phyloP scores from a whole-genome alignment of 441 rosid genomes.

The Mallotus japonicus region DNA sequence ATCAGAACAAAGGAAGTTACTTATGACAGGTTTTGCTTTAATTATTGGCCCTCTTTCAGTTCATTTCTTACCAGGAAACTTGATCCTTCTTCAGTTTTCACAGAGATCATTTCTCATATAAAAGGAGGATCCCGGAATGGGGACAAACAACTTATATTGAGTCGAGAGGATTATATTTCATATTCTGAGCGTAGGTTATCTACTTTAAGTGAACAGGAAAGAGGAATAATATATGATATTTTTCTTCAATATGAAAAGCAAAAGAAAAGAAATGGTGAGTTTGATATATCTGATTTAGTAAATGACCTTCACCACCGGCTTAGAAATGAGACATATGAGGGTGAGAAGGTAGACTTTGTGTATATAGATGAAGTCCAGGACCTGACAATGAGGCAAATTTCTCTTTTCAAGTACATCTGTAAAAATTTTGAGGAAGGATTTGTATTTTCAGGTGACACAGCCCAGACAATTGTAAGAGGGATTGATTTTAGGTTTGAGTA shows the following conservation, averaged over 20 bases:
- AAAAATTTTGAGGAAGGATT: conserved; percentile 46
- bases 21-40: conserved; percentile 41
- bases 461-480: conserved; percentile 48
- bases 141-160: conserved; percentile 29
- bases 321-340: conserved; percentile 23
- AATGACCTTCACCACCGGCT: conserved; percentile 48
- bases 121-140: conserved; percentile 44
- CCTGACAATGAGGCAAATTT: conserved; percentile 55
- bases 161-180: conserved; percentile 34
- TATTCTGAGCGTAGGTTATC: conserved; percentile 39
- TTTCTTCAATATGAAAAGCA: conserved; percentile 48
- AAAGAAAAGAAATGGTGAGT: conserved; percentile 44
- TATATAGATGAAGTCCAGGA: conserved; percentile 66
- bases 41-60: conserved; percentile 54
- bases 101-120: conserved; percentile 51
- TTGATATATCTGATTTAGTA: conserved; percentile 54
- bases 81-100: conserved; percentile 49
- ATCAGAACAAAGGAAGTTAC: conserved; percentile 44
- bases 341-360: conserved; percentile 41
- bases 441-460: conserved; percentile 54
- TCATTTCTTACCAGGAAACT: conserved; percentile 33
- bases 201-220: conserved; percentile 27
- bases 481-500: conserved; percentile 38
- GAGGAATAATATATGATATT: conserved; percentile 37
- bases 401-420: conserved; percentile 47